Percentiles rank a stretch among this genome's conserved stretches.
These are phyloP conservation scores for Chytriomyces sp. DNA, from an alignment of 192 early-diverging fungal species.

Conservation along the genomic window DNA sequence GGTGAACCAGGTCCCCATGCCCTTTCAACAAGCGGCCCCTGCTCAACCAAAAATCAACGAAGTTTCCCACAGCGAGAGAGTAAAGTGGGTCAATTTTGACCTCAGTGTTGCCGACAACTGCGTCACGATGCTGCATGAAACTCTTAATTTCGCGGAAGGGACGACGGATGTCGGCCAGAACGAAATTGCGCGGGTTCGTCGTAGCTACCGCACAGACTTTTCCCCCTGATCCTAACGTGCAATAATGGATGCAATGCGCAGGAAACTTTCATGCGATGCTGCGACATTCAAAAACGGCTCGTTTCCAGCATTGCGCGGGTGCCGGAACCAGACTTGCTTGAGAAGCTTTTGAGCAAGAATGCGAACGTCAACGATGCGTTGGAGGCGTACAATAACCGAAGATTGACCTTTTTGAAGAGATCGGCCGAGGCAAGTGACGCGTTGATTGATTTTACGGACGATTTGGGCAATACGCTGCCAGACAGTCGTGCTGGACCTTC, in stretches of 20 bases:
- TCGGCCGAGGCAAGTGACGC: background rate
- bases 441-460: background rate
- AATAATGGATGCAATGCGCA: background rate
- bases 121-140: conserved; percentile 18
- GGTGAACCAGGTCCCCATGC: too few relatives aligned
- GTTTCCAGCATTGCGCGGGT: conserved; percentile 13
- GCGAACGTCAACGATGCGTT: conserved; percentile 4
- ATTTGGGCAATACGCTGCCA: background rate
- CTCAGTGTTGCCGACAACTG: conserved; percentile 14
- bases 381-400: conserved; percentile 15
- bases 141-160: conserved; percentile 19
- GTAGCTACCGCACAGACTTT: background rate
- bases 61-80: conserved; percentile 2
- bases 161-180: conserved; percentile 9
- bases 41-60: background rate
- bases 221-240: background rate
- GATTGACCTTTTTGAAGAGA: background rate
- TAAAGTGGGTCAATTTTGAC: conserved; percentile 30
- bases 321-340: conserved; percentile 24
- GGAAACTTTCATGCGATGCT: conserved; percentile 21
- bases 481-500: background rate
- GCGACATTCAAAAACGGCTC: conserved; percentile 12
- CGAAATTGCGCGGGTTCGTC: conserved; percentile 10
- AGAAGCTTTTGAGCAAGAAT: conserved; percentile 22
- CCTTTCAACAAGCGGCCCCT: too few relatives aligned